Percentiles rank a stretch among this genome's conserved stretches.
Evolutionary conservation across 2,329 filamentous ascomycete genomes (phyloP).

Genomic region (Botrytis fabae): DNA sequence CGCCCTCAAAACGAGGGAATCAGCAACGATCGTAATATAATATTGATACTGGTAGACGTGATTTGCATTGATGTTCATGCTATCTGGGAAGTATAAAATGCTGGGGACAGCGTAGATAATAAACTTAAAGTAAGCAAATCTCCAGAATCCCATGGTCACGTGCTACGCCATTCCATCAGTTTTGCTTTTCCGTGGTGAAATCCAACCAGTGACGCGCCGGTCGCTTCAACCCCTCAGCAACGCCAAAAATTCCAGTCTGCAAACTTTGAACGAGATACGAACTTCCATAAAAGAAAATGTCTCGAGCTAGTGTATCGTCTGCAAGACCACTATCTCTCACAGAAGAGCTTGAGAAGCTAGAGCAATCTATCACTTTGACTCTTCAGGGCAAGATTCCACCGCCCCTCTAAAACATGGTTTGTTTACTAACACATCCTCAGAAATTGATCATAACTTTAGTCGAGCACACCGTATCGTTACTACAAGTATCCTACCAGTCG

Average conservation of each 20-base stretch:
- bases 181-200: neutral
- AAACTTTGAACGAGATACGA: neutral
- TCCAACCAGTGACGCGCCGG: neutral
- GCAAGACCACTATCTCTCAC: slow-evolving; percentile 71
- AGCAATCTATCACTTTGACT: slow-evolving; percentile 95
- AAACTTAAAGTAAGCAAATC: neutral
- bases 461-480: slow-evolving; percentile 96
- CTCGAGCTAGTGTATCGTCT: slow-evolving; percentile 42
- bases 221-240: slow-evolving; percentile 17
- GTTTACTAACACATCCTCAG: slow-evolving; percentile 48
- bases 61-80: neutral
- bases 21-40: neutral
- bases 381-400: slow-evolving; percentile 67
- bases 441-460: slow-evolving; percentile 98
- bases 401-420: neutral
- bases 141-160: neutral
- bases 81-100: neutral
- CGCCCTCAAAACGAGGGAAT: neutral
- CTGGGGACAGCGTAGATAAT: neutral
- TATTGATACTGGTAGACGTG: neutral
- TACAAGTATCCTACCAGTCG: slow-evolving; percentile 84
- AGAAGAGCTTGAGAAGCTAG: slow-evolving; percentile 91
- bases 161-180: neutral
- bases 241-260: neutral
- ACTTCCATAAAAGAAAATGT: slow-evolving; percentile 32